Conservation (phyloP, 371 early-diverging fungal species). For the Mucor saturninus region DNA sequence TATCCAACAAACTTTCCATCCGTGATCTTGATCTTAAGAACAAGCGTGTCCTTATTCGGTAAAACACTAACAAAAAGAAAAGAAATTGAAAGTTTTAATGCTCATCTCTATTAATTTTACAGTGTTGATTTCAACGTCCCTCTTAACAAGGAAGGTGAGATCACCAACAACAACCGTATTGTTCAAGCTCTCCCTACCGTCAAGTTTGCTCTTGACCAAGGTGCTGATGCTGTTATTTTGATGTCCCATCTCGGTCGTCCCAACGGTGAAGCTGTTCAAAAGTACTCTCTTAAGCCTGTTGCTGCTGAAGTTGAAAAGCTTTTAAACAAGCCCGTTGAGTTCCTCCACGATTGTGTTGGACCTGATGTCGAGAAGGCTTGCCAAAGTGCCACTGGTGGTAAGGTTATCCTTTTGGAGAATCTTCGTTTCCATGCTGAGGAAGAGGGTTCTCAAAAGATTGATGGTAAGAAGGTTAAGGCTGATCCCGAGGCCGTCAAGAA, state of each 20-base stretch:
- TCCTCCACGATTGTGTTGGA: constrained; percentile 95
- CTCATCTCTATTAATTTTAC: background rate
- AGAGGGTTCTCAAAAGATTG: constrained; percentile 93
- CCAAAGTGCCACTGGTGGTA: constrained; percentile 75
- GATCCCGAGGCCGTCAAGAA: constrained; percentile 65
- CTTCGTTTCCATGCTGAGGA: constrained; percentile 98
- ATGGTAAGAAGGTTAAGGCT: constrained; percentile 93
- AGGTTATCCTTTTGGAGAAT: constrained; percentile 97
- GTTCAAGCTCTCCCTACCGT: constrained; percentile 97
- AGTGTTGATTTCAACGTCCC: constrained; percentile 99
- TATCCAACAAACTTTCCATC: constrained; percentile 83
- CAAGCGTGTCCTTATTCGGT: constrained; percentile 96
- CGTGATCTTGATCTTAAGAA: constrained; percentile 83
- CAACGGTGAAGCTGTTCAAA: constrained; percentile 85
- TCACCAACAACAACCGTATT: constrained; percentile 97
- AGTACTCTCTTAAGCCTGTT: constrained; percentile 94
- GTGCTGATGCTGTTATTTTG: constrained; percentile 90
- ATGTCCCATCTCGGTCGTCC: constrained; percentile 99
- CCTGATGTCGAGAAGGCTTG: constrained; percentile 85
- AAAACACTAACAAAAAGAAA: constrained; percentile 13
- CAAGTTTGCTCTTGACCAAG: constrained; percentile 86
- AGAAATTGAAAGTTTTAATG: background rate
- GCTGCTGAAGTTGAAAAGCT: constrained; percentile 86
- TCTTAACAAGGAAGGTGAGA: constrained; percentile 79
- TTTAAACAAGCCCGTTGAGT: constrained; percentile 85